phyloP scores from a whole-genome alignment of 2,329 filamentous ascomycete genomes.

The Epicoccum nigrum region DNA sequence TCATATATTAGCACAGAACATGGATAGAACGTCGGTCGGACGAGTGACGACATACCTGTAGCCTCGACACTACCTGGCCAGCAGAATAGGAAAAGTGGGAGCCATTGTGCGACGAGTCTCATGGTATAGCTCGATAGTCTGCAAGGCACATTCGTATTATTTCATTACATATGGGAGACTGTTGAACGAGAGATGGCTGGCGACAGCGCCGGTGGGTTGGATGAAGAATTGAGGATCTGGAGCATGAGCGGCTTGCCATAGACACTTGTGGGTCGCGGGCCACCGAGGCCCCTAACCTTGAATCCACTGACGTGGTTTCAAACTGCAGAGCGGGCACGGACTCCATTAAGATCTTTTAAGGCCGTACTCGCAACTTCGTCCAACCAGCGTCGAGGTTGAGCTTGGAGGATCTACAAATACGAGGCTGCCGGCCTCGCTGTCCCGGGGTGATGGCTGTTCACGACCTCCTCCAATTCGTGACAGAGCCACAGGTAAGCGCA shows the following conservation, averaged over 20 bases:
- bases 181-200: slow-evolving; percentile 7
- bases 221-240: slow-evolving; percentile 2
- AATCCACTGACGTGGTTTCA: slow-evolving; percentile 13
- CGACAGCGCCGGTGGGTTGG: slow-evolving; percentile 1
- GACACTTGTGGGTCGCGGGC: neutral
- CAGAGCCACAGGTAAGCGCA: neutral
- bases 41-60: slow-evolving; percentile 2
- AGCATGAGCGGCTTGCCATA: slow-evolving; percentile 7
- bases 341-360: neutral
- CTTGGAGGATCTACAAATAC: slow-evolving; percentile 7
- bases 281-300: slow-evolving; percentile 7
- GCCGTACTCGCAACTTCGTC: slow-evolving; percentile 4
- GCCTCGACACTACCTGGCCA: slow-evolving; percentile 8
- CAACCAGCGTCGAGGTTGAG: neutral
- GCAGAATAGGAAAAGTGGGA: slow-evolving; percentile 7
- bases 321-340: slow-evolving; percentile 2
- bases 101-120: slow-evolving; percentile 12
- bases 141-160: neutral
- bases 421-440: slow-evolving; percentile 2
- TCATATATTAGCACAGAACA: neutral
- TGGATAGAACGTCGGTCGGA: neutral
- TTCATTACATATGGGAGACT: slow-evolving; percentile 10
- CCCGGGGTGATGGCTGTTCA: slow-evolving; percentile 4
- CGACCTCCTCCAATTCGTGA: neutral
- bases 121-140: slow-evolving; percentile 9